phyloP scores from a whole-genome alignment of 2,329 filamentous ascomycete species.

The Aspergillus pseudoviridinutans region DNA sequence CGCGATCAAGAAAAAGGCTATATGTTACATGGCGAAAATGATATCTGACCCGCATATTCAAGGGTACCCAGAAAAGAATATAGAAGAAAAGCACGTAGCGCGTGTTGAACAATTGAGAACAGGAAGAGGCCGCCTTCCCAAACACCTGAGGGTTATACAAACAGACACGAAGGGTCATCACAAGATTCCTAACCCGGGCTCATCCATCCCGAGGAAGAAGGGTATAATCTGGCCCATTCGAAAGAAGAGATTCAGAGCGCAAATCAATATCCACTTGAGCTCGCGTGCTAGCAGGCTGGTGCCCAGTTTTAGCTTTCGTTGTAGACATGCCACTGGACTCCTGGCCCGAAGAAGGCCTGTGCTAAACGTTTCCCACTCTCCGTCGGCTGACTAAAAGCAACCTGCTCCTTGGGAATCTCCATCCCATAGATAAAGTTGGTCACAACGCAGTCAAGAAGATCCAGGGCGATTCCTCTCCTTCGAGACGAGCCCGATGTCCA shows the following conservation, averaged over 20 bases:
- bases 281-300: slow-evolving; percentile 3
- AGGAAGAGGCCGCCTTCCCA: slow-evolving; percentile 1
- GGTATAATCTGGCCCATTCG: slow-evolving; percentile 22
- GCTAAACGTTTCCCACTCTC: slow-evolving; percentile 57
- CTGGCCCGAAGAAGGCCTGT: slow-evolving; percentile 53
- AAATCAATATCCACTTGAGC: background rate
- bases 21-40: slow-evolving; percentile 16
- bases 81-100: background rate
- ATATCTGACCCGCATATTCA: background rate
- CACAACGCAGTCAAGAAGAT: slow-evolving; percentile 54
- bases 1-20: slow-evolving; percentile 8
- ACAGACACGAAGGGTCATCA: slow-evolving; percentile 14
- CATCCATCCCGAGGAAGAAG: slow-evolving; percentile 16
- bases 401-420: slow-evolving; percentile 50
- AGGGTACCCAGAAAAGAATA: slow-evolving; percentile 5
- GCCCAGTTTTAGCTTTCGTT: slow-evolving; percentile 36
- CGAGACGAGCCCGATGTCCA: slow-evolving; percentile 59
- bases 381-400: slow-evolving; percentile 66
- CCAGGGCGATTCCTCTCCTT: slow-evolving; percentile 54
- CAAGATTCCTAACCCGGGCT: slow-evolving; percentile 14
- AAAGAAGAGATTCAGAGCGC: background rate
- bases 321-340: slow-evolving; percentile 59
- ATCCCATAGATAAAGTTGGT: slow-evolving; percentile 54
- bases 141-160: slow-evolving; percentile 18
- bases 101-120: slow-evolving; percentile 1